These are phyloP conservation scores for Grosmannia serpens DNA, from an alignment of 2,329 filamentous ascomycete genomes.

Conservation along the genomic window DNA sequence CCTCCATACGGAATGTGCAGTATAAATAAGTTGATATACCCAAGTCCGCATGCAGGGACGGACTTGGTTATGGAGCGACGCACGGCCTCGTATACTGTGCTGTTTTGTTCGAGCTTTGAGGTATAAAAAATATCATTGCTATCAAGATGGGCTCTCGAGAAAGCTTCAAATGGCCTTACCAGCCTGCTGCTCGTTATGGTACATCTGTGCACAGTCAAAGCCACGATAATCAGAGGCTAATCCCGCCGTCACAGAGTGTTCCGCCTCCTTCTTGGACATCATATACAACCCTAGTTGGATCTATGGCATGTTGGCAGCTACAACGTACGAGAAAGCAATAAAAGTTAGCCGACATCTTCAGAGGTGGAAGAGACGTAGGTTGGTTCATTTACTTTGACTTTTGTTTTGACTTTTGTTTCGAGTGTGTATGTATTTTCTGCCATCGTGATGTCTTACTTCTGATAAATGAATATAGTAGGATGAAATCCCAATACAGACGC, in stretches of 20 bases:
- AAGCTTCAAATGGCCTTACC: constrained; percentile 53
- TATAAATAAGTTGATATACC: constrained; percentile 70
- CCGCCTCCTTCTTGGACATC: constrained; percentile 51
- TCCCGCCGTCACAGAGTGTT: constrained; percentile 43
- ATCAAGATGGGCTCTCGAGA: constrained; percentile 37
- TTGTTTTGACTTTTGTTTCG: too few relatives aligned
- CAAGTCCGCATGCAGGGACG: constrained; percentile 53
- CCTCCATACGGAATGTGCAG: constrained; percentile 73
- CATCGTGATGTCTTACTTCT: too few relatives aligned
- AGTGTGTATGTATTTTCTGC: too few relatives aligned
- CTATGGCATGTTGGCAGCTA: constrained; percentile 54
- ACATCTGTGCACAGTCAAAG: constrained; percentile 43
- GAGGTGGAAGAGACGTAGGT: too few relatives aligned
- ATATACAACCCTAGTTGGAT: constrained; percentile 67
- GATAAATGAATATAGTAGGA: too few relatives aligned
- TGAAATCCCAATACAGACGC: too few relatives aligned
- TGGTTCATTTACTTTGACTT: too few relatives aligned
- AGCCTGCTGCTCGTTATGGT: constrained; percentile 58
- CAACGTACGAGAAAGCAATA: too few relatives aligned
- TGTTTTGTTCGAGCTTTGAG: constrained; percentile 60
- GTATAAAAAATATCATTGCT: constrained; percentile 70
- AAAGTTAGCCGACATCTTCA: background rate
- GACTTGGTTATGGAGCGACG: constrained; percentile 54
- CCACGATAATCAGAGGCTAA: constrained; percentile 41
- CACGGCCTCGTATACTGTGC: constrained; percentile 53